Conservation (phyloP, 202 grass and related monocot species). For the Musa balbisiana region DNA sequence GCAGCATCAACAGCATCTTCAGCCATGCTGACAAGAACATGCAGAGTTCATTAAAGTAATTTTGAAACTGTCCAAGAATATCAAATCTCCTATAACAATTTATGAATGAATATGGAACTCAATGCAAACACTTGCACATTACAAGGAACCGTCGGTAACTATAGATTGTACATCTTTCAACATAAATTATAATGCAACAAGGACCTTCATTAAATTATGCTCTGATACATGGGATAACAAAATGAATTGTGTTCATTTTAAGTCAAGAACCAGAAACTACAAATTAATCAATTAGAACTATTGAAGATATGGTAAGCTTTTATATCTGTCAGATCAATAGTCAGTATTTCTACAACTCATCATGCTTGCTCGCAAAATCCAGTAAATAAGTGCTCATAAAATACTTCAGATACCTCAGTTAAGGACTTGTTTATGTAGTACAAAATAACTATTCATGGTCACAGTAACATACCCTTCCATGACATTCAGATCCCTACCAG, state of each 20-base stretch:
- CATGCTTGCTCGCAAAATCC: not conserved
- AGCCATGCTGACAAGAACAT: slow-evolving; percentile 59
- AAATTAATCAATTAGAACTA: too few relatives aligned
- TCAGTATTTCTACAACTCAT: not conserved
- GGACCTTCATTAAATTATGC: too few relatives aligned
- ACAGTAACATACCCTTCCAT: too few relatives aligned
- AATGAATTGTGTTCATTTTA: too few relatives aligned
- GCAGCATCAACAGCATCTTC: slow-evolving; percentile 86
- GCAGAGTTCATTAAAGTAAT: slow-evolving; percentile 25
- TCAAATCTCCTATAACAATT: not conserved
- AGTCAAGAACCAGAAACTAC: too few relatives aligned
- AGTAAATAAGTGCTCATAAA: not conserved
- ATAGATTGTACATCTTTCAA: too few relatives aligned
- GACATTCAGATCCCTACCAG: too few relatives aligned
- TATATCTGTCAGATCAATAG: not conserved
- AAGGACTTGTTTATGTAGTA: not conserved
- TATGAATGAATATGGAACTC: not conserved
- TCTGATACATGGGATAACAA: too few relatives aligned
- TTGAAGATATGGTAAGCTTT: too few relatives aligned
- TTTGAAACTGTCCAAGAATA: slow-evolving; percentile 1
- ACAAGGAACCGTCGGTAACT: too few relatives aligned
- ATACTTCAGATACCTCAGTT: not conserved
- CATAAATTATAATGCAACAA: too few relatives aligned
- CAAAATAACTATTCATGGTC: not conserved
- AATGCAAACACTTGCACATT: not conserved